These are phyloP conservation scores for Trypethelium eluteriae DNA, from an alignment of 495 filamentous ascomycete genomes.

Conservation along the genomic window DNA sequence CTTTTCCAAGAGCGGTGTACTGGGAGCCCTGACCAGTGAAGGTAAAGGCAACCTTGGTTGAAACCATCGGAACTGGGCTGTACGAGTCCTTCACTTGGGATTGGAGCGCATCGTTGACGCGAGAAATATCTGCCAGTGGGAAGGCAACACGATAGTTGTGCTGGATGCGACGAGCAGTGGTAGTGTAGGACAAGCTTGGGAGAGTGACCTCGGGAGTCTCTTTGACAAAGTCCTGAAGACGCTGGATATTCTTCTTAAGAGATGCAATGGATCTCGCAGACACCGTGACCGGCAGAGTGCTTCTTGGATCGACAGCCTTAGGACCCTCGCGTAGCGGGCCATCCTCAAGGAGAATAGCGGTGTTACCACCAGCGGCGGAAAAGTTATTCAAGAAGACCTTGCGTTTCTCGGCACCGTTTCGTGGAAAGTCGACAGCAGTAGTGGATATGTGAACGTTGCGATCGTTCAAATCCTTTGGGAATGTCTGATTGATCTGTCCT, in stretches of 20 bases:
- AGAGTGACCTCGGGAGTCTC: constrained; percentile 41
- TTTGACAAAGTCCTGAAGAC: constrained; percentile 46
- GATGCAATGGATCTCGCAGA: constrained; percentile 49
- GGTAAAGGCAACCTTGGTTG: constrained; percentile 45
- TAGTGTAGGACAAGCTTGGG: constrained; percentile 38
- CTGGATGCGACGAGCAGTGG: constrained; percentile 41
- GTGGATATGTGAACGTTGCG: constrained; percentile 67
- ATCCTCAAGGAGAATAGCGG: constrained; percentile 47
- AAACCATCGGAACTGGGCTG: constrained; percentile 39
- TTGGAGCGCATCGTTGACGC: constrained; percentile 36
- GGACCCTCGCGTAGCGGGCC: constrained; percentile 38
- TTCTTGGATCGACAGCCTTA: constrained; percentile 47
- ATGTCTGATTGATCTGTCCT: constrained; percentile 68
- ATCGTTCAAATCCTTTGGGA: constrained; percentile 64
- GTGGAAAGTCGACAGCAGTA: constrained; percentile 52
- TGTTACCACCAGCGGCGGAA: constrained; percentile 40
- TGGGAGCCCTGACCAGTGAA: constrained; percentile 48
- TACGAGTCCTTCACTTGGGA: constrained; percentile 38
- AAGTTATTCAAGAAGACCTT: constrained; percentile 50
- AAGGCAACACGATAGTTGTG: constrained; percentile 41
- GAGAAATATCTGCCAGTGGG: constrained; percentile 34
- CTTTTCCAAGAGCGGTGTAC: constrained; percentile 60
- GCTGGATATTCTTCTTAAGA: constrained; percentile 48
- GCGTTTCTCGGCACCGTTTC: constrained; percentile 56
- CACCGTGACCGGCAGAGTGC: constrained; percentile 44